Percentiles rank a stretch among this genome's conserved stretches.
phyloP scores from a whole-genome alignment of 148 eudicot species.

The Chenopodium quinoa region DNA sequence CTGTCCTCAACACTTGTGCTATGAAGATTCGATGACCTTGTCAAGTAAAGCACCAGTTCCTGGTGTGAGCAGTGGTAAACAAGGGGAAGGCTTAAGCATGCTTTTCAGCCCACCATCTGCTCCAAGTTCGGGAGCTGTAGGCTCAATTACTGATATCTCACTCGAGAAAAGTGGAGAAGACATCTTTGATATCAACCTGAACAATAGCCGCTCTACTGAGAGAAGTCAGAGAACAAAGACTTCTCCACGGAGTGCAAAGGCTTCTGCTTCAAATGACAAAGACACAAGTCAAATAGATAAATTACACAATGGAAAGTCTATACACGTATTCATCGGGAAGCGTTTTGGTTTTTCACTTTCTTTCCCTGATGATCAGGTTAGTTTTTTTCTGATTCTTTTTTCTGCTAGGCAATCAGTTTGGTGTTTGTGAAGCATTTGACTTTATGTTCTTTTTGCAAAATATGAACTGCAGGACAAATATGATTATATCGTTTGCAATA shows the following conservation, averaged over 20 bases:
- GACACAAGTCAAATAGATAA: constrained; percentile 39
- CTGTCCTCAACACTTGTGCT: constrained; percentile 6
- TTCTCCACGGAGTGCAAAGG: constrained; percentile 30
- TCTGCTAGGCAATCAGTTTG: not conserved
- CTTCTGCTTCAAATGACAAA: constrained; percentile 29
- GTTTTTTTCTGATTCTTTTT: constrained; percentile 16
- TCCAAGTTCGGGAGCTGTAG: constrained; percentile 25
- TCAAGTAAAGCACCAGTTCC: constrained; percentile 41
- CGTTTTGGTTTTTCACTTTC: constrained; percentile 57
- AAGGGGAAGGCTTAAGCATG: constrained; percentile 37
- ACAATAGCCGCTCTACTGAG: constrained; percentile 24
- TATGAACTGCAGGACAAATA: not conserved
- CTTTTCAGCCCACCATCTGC: constrained; percentile 30
- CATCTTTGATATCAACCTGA: constrained; percentile 19
- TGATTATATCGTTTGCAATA: not conserved
- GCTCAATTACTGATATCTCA: constrained; percentile 33
- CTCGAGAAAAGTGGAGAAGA: constrained; percentile 32
- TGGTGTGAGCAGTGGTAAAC: constrained; percentile 38
- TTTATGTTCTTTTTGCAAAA: not conserved
- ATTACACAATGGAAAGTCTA: constrained; percentile 36
- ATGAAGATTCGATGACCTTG: constrained; percentile 33
- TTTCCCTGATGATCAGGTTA: constrained; percentile 76
- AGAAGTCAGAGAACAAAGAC: constrained; percentile 22
- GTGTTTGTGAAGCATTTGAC: constrained; percentile 1
- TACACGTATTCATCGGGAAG: constrained; percentile 55